Percentiles rank a stretch among this genome's conserved stretches.
phyloP scores from a whole-genome alignment of 2,329 filamentous ascomycete genomes.

The Talaromyces marneffei region DNA sequence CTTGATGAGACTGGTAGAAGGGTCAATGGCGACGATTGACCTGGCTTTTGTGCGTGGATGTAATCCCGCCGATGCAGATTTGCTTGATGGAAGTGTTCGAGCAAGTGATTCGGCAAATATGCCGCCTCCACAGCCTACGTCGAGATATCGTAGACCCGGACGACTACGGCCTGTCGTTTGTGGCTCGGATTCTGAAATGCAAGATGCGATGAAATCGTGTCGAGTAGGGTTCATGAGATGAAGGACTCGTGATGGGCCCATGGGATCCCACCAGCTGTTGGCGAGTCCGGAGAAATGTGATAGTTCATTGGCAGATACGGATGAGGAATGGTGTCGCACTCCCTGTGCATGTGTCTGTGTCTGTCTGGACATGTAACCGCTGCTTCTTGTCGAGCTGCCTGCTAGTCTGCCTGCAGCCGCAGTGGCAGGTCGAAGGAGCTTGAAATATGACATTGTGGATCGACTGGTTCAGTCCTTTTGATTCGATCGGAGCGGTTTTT shows the following conservation, averaged over 20 bases:
- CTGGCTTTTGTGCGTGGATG: constrained; percentile 31
- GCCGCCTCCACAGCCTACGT: constrained; percentile 91
- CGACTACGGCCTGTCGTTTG: constrained; percentile 18
- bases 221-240: constrained; percentile 98
- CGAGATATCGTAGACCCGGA: constrained; percentile 63
- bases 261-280: constrained; percentile 93
- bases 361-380: background rate
- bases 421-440: constrained; percentile 6
- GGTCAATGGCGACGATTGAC: constrained; percentile 43
- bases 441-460: background rate
- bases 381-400: constrained; percentile 3
- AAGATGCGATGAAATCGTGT: constrained; percentile 80
- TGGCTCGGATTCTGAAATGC: constrained; percentile 54
- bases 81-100: constrained; percentile 30
- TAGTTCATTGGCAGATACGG: constrained; percentile 82
- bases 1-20: constrained; percentile 38
- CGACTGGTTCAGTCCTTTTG: no score
- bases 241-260: constrained; percentile 83
- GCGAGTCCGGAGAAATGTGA: constrained; percentile 93
- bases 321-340: constrained; percentile 49
- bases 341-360: background rate
- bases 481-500: background rate
- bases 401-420: constrained; percentile 4
- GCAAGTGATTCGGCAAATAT: constrained; percentile 76
- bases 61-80: constrained; percentile 16